A percentile compares a stretch with the other conserved stretches of the same genome.
Evolutionary conservation across 2,329 filamentous ascomycete genomes (phyloP).

Genomic region (Myriangium duriaei): DNA sequence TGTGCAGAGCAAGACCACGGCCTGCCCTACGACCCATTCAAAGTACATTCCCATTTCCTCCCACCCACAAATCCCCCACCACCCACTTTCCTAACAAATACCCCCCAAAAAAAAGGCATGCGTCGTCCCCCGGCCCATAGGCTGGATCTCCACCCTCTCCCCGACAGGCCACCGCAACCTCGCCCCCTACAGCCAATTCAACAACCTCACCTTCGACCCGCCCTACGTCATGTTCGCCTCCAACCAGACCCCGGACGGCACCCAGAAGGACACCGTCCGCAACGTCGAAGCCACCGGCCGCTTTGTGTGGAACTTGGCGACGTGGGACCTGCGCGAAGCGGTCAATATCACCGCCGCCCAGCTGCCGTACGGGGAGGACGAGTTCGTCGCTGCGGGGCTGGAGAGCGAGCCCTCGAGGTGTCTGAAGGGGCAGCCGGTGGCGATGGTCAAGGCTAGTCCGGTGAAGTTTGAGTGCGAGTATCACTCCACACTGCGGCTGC

Average conservation of each 20-base stretch:
- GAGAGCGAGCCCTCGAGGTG: conserved; percentile 34
- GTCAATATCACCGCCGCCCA: conserved; percentile 45
- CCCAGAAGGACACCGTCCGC: conserved; percentile 44
- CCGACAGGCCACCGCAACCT: conserved; percentile 39
- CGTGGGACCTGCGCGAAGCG: conserved; percentile 41
- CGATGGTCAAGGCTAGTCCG: conserved; percentile 43
- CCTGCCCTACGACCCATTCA: conserved; percentile 44
- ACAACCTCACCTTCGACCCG: conserved; percentile 50
- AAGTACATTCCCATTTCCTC: conserved; percentile 20
- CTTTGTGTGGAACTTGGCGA: conserved; percentile 50
- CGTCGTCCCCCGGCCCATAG: conserved; percentile 49
- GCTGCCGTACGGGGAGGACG: conserved; percentile 38
- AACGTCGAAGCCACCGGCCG: conserved; percentile 44
- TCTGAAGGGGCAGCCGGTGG: conserved; percentile 29
- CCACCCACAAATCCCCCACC: too few species aligned
- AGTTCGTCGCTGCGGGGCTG: conserved; percentile 40
- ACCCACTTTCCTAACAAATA: conserved; percentile 2
- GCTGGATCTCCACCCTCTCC: conserved; percentile 49
- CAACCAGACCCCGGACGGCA: conserved; percentile 38
- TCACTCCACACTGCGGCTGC: conserved; percentile 42
- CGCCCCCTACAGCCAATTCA: conserved; percentile 50
- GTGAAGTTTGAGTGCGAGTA: conserved; percentile 48
- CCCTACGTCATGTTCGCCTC: conserved; percentile 51
- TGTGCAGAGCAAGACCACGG: conserved; percentile 35
- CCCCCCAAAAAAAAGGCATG: conserved; percentile 31